Evolutionary conservation across 768 basidiomycete species (phyloP), one percentile per base, ranked within the genome.

Genomic region (Dioszegia crocea): DNA sequence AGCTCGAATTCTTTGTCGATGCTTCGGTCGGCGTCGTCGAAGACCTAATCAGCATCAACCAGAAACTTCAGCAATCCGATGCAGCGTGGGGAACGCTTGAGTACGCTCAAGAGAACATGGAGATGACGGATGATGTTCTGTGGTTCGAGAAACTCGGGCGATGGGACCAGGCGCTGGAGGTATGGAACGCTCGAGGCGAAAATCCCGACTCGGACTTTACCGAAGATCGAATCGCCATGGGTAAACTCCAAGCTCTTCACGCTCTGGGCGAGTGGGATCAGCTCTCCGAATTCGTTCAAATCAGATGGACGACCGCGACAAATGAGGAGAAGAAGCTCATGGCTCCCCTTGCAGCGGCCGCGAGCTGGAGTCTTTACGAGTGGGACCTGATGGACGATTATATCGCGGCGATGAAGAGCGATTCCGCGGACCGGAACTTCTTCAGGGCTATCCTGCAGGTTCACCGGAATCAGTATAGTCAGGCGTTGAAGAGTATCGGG

Each of bases 311-410:
- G 2, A 87, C 83, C 61, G 88, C 90, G 11, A 85, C 81, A 47
- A 82, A 86, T 57, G 92, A 96, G 52, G 86, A 91, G 64, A 86
- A 88, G 47, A 83, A 87, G 51, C 87, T 89, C 77, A 96, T 98
- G 63, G 92, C 96, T 0, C 93, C 96, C 0, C 87, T 99, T 81
- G 96, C 94, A 0, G 90, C 96, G 1, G 93, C 94, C 0, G 94
- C 96, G 1, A 90, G 92, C 1, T 99, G 96, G 94, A 91, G 91
- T 1, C 79, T 97, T 57, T 86, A 88, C 63, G 93, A 97, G 67
- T 99, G 96, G 96, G 92, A 97, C 67, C 83, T 86, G 2, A 99
- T 99, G 96, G 96, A 98, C 44, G 86, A 91, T 66, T 98, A 96
- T 74, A 94, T 99, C 56, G 82, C 83, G 4, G 88, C 88, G 2